phyloP scores from a whole-genome alignment of 2,329 filamentous ascomycete genomes.

The Ophiostoma tasmaniense region DNA sequence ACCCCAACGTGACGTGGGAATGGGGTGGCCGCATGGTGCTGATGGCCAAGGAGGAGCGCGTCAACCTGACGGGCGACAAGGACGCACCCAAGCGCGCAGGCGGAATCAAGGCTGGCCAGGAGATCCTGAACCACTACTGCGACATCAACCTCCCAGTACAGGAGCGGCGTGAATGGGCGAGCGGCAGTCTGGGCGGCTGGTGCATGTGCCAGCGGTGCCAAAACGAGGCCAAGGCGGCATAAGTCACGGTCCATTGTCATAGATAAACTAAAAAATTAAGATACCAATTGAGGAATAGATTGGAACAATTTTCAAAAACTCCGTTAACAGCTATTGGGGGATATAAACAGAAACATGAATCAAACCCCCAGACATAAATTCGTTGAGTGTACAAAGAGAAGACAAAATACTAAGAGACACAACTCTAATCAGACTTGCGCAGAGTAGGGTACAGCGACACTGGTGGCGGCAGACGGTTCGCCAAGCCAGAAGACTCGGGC shows the following conservation, averaged over 20 bases:
- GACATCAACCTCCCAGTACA: conserved; percentile 71
- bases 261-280: not conserved
- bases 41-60: conserved; percentile 49
- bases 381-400: too few species aligned
- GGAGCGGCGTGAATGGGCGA: conserved; percentile 80
- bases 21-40: conserved; percentile 76
- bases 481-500: conserved; percentile 27
- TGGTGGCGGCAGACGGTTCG: conserved; percentile 17
- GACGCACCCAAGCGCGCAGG: conserved; percentile 27
- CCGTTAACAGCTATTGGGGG: not conserved
- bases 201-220: conserved; percentile 81
- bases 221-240: conserved; percentile 48
- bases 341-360: not conserved
- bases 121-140: conserved; percentile 91
- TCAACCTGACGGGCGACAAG: conserved; percentile 32
- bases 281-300: not conserved
- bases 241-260: not conserved
- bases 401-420: not conserved
- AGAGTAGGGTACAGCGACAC: conserved; percentile 20
- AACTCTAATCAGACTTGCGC: conserved; percentile 14
- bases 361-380: not conserved
- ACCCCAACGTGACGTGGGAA: conserved; percentile 91
- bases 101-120: conserved; percentile 68
- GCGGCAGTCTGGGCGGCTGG: conserved; percentile 76
- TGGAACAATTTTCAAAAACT: not conserved